Evolutionary conservation across 1,284 basidiomycete species (phyloP).

Genomic region (Fomitopsis pinicola): DNA sequence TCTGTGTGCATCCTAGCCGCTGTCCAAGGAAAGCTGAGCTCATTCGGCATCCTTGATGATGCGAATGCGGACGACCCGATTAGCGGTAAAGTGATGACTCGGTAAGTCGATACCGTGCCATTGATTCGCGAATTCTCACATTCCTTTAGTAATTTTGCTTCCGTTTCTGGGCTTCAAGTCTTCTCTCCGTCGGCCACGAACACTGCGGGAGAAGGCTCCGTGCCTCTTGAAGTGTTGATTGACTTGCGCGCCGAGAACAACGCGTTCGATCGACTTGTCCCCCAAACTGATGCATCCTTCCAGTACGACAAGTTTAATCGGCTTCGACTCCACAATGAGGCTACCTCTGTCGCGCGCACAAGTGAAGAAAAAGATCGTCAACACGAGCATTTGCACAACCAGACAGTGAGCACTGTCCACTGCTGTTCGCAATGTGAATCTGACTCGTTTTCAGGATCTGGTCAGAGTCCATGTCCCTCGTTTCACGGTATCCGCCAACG

Average conservation of each 20-base stretch:
- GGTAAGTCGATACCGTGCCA: conserved; percentile 40
- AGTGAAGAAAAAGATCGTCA: conserved; percentile 32
- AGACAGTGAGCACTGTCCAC: conserved; percentile 53
- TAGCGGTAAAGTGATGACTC: conserved; percentile 82
- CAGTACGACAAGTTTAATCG: conserved; percentile 96
- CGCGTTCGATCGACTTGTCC: conserved; percentile 86
- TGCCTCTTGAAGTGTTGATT: conserved; percentile 88
- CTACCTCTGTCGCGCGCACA: conserved; percentile 43
- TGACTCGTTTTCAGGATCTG: conserved; percentile 61
- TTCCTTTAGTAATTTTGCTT: conserved; percentile 25
- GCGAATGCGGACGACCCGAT: conserved; percentile 80
- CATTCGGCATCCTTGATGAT: conserved; percentile 80
- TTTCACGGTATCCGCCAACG: conserved; percentile 86
- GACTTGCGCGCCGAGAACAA: conserved; percentile 80
- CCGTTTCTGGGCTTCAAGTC: conserved; percentile 70
- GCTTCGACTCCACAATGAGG: conserved; percentile 75
- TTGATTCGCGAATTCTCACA: neutral
- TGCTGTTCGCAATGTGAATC: neutral
- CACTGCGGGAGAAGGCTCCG: conserved; percentile 41
- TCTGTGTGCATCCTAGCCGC: conserved; percentile 75
- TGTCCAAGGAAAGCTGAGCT: conserved; percentile 78
- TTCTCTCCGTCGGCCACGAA: conserved; percentile 69
- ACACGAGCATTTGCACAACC: conserved; percentile 71
- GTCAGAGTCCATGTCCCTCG: conserved; percentile 79
- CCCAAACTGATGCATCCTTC: conserved; percentile 83